A percentile compares a stretch with the other conserved stretches of the same genome.
Evolutionary conservation across 306 rosid genomes (phyloP).

Genomic region (Casuarina equisetifolia): DNA sequence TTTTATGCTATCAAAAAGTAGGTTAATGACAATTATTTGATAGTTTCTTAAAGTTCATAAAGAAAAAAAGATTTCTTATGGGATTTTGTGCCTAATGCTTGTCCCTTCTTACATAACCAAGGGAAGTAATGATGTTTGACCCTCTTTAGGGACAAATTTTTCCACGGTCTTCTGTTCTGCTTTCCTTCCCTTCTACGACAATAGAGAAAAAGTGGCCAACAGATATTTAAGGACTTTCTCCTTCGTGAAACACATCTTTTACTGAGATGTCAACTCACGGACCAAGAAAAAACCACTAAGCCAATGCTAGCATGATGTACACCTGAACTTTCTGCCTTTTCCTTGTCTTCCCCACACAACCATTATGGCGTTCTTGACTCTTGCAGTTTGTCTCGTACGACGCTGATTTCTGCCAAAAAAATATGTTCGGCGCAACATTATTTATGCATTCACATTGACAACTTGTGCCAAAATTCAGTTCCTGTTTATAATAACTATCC

Average conservation of each 20-base stretch:
- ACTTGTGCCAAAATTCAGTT: neutral
- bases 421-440: too few species aligned
- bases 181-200: neutral
- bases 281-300: neutral
- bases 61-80: too few species aligned
- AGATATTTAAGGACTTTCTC: neutral
- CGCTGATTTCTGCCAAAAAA: neutral
- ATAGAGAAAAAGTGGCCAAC: neutral
- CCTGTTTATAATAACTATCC: neutral
- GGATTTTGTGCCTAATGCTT: too few species aligned
- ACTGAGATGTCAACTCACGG: neutral
- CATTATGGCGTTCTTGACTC: slow-evolving; percentile 17
- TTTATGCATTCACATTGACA: neutral
- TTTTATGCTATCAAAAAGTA: too few species aligned
- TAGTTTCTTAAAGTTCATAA: too few species aligned
- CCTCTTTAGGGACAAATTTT: neutral
- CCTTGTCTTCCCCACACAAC: neutral
- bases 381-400: slow-evolving; percentile 3
- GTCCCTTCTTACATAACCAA: neutral
- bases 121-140: neutral
- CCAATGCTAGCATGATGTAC: neutral
- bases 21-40: too few species aligned
- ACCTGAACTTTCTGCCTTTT: slow-evolving; percentile 3
- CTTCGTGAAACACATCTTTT: neutral
- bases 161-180: neutral